Percentiles rank a stretch among this genome's conserved stretches.
Evolutionary conservation across 225 moss, liverwort and hornwort genomes (phyloP).

Genomic region (Bryum argenteum): DNA sequence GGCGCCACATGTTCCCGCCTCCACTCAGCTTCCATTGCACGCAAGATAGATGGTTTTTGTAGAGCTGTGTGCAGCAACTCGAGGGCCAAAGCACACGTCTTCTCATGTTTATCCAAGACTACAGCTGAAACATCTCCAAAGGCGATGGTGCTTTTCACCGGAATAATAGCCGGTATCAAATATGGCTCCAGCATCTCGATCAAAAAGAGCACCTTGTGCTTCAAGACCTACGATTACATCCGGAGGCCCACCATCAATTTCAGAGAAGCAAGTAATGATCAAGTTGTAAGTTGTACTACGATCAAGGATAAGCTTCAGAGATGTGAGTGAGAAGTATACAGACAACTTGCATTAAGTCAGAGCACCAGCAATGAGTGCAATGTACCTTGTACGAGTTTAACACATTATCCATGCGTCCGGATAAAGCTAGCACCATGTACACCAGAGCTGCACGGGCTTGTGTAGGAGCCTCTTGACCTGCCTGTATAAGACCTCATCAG

Average conservation of each 20-base stretch:
- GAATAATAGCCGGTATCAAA: constrained; percentile 85
- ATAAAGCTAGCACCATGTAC: constrained; percentile 86
- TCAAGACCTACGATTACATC: constrained; percentile 60
- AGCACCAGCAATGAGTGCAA: background rate
- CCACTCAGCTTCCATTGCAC: constrained; percentile 95
- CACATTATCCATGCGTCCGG: constrained; percentile 83
- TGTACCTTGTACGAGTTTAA: constrained; percentile 76
- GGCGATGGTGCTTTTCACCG: constrained; percentile 85
- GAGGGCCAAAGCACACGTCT: constrained; percentile 86
- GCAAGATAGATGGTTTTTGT: constrained; percentile 84
- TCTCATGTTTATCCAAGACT: constrained; percentile 84
- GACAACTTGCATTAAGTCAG: background rate
- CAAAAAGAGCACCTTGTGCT: constrained; percentile 79
- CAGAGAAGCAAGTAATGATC: constrained; percentile 3
- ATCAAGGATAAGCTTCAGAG: background rate
- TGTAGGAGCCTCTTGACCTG: constrained; percentile 70
- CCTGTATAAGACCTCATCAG: constrained; percentile 66
- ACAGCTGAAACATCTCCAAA: constrained; percentile 99
- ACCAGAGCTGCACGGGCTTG: constrained; percentile 78
- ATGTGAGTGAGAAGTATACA: constrained; percentile 7
- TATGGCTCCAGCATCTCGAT: constrained; percentile 96
- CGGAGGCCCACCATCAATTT: constrained; percentile 9
- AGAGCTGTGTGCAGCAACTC: constrained; percentile 77
- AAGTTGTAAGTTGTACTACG: constrained; percentile 3
- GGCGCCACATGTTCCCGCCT: constrained; percentile 83